Conservation (phyloP, 169 alveolate species). For the Cytauxzoon felis region DNA sequence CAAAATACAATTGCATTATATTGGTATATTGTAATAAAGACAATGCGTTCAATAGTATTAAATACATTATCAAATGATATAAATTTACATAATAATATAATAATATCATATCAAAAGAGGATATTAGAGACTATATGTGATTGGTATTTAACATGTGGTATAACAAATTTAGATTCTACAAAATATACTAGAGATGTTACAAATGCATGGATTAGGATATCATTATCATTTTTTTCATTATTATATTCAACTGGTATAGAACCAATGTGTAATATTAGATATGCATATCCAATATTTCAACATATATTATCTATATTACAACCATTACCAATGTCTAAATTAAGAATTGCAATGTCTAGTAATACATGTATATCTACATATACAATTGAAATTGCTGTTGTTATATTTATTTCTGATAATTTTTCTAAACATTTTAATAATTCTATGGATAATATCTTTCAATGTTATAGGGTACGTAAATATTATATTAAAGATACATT, state of each 20-base stretch:
- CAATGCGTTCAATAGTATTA: conserved; percentile 28
- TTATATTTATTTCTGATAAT: conserved; percentile 22
- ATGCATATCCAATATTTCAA: conserved; percentile 43
- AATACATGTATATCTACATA: neutral
- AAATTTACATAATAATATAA: neutral
- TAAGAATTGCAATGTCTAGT: conserved; percentile 8
- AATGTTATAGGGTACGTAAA: conserved; percentile 1
- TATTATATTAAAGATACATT: conserved; percentile 24
- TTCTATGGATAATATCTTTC: conserved; percentile 16
- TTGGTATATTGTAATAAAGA: conserved; percentile 29
- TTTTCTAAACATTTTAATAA: neutral
- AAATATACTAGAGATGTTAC: neutral
- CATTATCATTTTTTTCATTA: conserved; percentile 46
- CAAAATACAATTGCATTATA: conserved; percentile 3
- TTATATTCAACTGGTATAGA: conserved; percentile 46
- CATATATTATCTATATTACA: conserved; percentile 30
- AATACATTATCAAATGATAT: neutral
- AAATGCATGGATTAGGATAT: conserved; percentile 45
- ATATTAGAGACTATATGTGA: conserved; percentile 43
- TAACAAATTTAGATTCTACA: conserved; percentile 23
- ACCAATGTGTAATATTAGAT: conserved; percentile 47
- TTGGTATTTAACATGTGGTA: conserved; percentile 55
- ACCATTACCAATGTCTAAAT: conserved; percentile 19
- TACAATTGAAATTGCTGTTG: conserved; percentile 15
- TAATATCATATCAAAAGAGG: neutral